phyloP scores from a whole-genome alignment of 2,329 filamentous ascomycete species.

The Salinomyces thailandicus region DNA sequence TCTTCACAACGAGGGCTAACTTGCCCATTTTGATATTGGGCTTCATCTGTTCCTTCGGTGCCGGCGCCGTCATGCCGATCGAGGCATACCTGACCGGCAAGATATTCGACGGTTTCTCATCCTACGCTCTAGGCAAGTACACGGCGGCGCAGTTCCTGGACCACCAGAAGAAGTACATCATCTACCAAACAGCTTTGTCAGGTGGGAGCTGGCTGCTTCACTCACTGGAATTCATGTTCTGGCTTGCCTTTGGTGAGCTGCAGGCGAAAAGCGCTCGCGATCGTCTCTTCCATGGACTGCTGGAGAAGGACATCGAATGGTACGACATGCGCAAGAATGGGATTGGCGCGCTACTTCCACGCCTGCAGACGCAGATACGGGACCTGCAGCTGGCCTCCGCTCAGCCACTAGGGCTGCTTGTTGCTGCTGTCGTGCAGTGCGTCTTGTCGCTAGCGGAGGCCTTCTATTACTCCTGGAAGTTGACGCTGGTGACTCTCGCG shows the following conservation, averaged over 20 bases:
- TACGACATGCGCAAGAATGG: constrained; percentile 67
- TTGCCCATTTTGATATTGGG: constrained; percentile 44
- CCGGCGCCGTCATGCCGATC: constrained; percentile 53
- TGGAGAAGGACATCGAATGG: constrained; percentile 70
- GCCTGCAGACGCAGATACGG: constrained; percentile 67
- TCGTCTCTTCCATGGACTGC: constrained; percentile 54
- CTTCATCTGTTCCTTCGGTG: constrained; percentile 45
- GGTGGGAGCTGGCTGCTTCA: constrained; percentile 56
- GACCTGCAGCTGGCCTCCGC: constrained; percentile 75
- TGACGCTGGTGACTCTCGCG: constrained; percentile 69
- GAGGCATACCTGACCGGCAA: constrained; percentile 62
- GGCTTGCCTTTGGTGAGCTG: constrained; percentile 70
- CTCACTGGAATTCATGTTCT: constrained; percentile 55
- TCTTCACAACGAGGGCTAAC: constrained; percentile 58
- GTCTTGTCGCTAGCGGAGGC: constrained; percentile 59
- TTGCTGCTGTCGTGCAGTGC: constrained; percentile 47
- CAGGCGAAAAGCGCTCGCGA: constrained; percentile 59
- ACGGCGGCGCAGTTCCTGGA: constrained; percentile 42
- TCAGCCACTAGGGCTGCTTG: constrained; percentile 62
- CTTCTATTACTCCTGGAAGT: constrained; percentile 69
- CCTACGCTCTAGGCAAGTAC: constrained; percentile 49
- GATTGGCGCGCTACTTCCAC: constrained; percentile 57
- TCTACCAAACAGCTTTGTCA: constrained; percentile 55
- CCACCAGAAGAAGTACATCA: constrained; percentile 49
- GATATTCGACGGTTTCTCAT: constrained; percentile 61